phyloP scores from a whole-genome alignment of 2,329 filamentous ascomycete genomes.

The Stemphylium lycopersici region DNA sequence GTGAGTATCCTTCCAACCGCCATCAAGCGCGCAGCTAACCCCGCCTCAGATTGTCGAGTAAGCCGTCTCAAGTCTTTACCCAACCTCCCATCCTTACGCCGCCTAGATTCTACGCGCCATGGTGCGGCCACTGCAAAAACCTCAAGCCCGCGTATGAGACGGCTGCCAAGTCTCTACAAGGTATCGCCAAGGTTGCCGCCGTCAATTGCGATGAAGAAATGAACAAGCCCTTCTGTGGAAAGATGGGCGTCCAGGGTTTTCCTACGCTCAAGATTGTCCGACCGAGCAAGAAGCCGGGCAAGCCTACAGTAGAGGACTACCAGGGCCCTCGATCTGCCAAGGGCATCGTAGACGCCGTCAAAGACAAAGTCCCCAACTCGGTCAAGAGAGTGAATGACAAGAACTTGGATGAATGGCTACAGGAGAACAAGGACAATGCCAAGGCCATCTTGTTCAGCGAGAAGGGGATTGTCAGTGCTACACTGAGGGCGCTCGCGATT shows the following conservation, averaged over 20 bases:
- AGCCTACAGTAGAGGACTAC: constrained; percentile 88
- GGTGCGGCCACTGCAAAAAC: constrained; percentile 97
- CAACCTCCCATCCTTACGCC: constrained; percentile 8
- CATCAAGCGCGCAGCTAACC: constrained; percentile 4
- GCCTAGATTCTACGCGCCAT: constrained; percentile 93
- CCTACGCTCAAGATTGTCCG: constrained; percentile 93
- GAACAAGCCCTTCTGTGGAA: constrained; percentile 86
- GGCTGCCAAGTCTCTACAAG: constrained; percentile 85
- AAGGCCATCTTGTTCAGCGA: constrained; percentile 94
- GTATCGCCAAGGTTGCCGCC: constrained; percentile 91
- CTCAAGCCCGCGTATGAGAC: constrained; percentile 96
- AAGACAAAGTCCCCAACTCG: constrained; percentile 88
- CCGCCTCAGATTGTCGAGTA: constrained; percentile 49
- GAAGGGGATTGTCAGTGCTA: constrained; percentile 84
- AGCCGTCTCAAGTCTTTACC: constrained; percentile 16
- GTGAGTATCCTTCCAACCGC: constrained; percentile 58
- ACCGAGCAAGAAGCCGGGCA: constrained; percentile 79
- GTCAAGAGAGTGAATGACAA: constrained; percentile 83
- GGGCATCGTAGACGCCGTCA: constrained; percentile 83
- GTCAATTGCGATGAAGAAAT: constrained; percentile 92
- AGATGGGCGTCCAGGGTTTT: constrained; percentile 90
- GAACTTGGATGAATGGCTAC: constrained; percentile 76
- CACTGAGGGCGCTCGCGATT: constrained; percentile 84
- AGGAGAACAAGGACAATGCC: constrained; percentile 68
- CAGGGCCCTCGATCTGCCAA: constrained; percentile 82